These are phyloP conservation scores for Panicum miliaceum DNA, from an alignment of 176 grass and related monocot genomes.

Conservation along the genomic window DNA sequence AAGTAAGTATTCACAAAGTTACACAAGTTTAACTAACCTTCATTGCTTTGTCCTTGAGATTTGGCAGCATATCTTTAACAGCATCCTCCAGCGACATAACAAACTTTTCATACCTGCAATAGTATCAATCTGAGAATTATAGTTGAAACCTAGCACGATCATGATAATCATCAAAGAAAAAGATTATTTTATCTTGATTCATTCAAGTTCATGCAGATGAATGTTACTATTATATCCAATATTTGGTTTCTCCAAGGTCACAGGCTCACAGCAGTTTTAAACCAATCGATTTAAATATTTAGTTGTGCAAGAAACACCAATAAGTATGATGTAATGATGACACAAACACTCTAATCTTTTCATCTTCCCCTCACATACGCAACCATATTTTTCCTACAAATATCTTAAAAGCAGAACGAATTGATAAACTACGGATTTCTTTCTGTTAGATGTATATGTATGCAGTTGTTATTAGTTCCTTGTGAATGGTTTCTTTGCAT, in stretches of 20 bases:
- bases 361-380: too few relatives aligned
- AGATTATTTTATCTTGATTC: not conserved
- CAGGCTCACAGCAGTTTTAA: not conserved
- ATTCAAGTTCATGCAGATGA: not conserved
- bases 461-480: not conserved
- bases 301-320: conserved; percentile 22
- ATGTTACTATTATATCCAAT: not conserved
- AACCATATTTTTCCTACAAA: not conserved
- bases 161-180: not conserved
- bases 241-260: not conserved
- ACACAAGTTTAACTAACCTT: conserved; percentile 63
- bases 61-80: conserved; percentile 94
- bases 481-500: not conserved
- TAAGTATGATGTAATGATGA: not conserved
- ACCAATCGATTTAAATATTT: conserved; percentile 5
- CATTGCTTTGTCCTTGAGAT: conserved; percentile 93
- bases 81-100: conserved; percentile 90
- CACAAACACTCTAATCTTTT: too few relatives aligned
- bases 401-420: not conserved
- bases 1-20: conserved; percentile 19
- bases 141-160: not conserved
- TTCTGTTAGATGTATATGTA: not conserved
- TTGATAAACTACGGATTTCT: conserved; percentile 20
- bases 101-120: conserved; percentile 88
- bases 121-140: conserved; percentile 27